Base-by-base conservation (phyloP, 352 stramenopile genomes). In the Phytophthora sansomeana region DNA sequence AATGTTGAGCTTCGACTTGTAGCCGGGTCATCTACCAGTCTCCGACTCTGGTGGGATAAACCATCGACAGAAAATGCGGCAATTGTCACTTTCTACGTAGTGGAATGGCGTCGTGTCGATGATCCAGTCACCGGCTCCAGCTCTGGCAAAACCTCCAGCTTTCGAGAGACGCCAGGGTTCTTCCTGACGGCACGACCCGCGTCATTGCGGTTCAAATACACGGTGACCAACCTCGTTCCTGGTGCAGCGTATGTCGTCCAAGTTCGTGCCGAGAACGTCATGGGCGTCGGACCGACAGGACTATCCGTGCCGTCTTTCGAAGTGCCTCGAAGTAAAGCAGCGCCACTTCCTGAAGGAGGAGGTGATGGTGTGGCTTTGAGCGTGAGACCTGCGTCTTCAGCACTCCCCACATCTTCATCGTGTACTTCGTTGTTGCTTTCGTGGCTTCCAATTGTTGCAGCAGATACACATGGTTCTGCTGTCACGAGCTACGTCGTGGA, bases 1-100 rank as follows among this genome's bases (percentile, higher is more conserved):
- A 83, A 88, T 24, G 85, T 95, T 28, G 79, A 87, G 49, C 33
- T 98, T 0, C 80, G 81, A 6, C 77, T 98, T 21, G 90, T 97
- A 14, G 84, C 93, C 10, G 85, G 78, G 3, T 76, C 65, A 0
- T 57, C 74, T 3, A 81, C 78, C 7, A 90, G 76, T 70, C 66
- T 99, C 32, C 83, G 84, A 0, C 72, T 98, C 6, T 92, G 86
- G 49, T 99, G 95, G 95, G 81, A 88, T 38, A 62, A 76, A 8
- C 96, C 96, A n/a, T 38, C 81, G 14, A 88, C 77, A 0, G 75
- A 92, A 69, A 96, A 97, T 42, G 93, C 92, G 1, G 83, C 90
- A 14, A 64, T 75, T 10, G 62, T 99, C 19, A 90, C 87, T 13
- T 60, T 88, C 38, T 99, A 98, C 62, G 75, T 86, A 0, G 77